Percentiles rank a stretch among this genome's conserved stretches.
These are phyloP conservation scores for Aegilops longissima DNA, from an alignment of 176 grass and related monocot genomes.

Conservation along the genomic window DNA sequence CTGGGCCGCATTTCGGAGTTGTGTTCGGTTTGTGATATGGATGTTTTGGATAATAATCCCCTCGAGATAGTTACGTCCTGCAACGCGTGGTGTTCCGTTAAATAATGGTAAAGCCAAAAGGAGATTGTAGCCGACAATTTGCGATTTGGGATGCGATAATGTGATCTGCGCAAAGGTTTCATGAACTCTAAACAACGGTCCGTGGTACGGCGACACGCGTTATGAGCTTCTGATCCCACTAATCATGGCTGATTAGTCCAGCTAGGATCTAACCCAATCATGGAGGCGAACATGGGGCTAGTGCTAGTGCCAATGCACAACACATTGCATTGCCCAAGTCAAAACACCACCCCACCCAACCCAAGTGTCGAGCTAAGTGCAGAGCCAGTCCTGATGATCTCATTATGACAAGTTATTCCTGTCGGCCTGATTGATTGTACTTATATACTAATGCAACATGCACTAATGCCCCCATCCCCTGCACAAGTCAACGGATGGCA, in stretches of 20 bases:
- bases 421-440: slow-evolving; percentile 7
- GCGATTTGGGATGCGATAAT: not conserved
- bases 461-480: not conserved
- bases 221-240: not conserved
- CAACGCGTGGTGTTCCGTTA: not conserved
- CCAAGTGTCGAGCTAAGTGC: not conserved
- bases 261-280: not conserved
- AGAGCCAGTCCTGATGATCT: not conserved
- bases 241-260: not conserved
- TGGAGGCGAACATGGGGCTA: slow-evolving; percentile 19
- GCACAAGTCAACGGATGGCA: slow-evolving; percentile 7
- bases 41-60: not conserved
- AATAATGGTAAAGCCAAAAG: too few relatives aligned
- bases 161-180: not conserved
- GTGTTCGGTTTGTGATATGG: not conserved
- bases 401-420: not conserved
- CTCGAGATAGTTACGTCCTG: not conserved
- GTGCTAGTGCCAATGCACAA: slow-evolving; percentile 9
- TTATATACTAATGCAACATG: too few relatives aligned
- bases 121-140: not conserved
- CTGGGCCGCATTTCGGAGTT: not conserved
- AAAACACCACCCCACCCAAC: not conserved
- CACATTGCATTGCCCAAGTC: slow-evolving; percentile 25
- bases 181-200: not conserved
- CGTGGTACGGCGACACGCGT: not conserved